These are phyloP conservation scores for Hortiboletus flavorubellus DNA, from an alignment of 768 basidiomycete species.

Conservation along the genomic window DNA sequence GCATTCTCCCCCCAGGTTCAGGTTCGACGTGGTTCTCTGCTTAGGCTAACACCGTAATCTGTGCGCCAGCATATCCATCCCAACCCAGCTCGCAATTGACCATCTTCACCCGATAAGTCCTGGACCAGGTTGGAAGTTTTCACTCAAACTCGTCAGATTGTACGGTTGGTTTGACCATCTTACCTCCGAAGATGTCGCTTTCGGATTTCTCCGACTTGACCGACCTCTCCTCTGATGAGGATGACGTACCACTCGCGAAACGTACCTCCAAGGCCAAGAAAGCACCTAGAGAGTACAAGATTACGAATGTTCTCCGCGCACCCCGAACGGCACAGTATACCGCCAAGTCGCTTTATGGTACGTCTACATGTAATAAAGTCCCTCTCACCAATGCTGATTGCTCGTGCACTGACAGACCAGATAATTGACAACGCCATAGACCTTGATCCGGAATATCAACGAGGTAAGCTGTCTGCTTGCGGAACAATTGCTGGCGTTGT, in stretches of 20 bases:
- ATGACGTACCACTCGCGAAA: slow-evolving; percentile 28
- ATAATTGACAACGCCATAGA: slow-evolving; percentile 46
- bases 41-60: not conserved
- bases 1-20: not conserved
- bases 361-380: not conserved
- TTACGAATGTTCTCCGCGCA: slow-evolving; percentile 33
- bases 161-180: not conserved
- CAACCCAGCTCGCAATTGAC: not conserved
- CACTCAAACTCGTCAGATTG: not conserved
- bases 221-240: slow-evolving; percentile 42
- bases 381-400: not conserved
- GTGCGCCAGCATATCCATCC: not conserved
- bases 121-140: not conserved
- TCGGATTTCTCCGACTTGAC: slow-evolving; percentile 48
- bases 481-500: not conserved
- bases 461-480: slow-evolving; percentile 38
- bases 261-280: slow-evolving; percentile 23
- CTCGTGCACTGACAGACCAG: slow-evolving; percentile 36
- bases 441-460: slow-evolving; percentile 64
- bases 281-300: slow-evolving; percentile 28
- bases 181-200: slow-evolving; percentile 27
- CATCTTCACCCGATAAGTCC: not conserved
- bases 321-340: slow-evolving; percentile 41
- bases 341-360: slow-evolving; percentile 45
- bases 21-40: not conserved